Percentiles rank a stretch among this genome's conserved stretches.
These are phyloP conservation scores for Leucoagaricus sp. DNA, from an alignment of 1,284 basidiomycete genomes.

Conservation along the genomic window DNA sequence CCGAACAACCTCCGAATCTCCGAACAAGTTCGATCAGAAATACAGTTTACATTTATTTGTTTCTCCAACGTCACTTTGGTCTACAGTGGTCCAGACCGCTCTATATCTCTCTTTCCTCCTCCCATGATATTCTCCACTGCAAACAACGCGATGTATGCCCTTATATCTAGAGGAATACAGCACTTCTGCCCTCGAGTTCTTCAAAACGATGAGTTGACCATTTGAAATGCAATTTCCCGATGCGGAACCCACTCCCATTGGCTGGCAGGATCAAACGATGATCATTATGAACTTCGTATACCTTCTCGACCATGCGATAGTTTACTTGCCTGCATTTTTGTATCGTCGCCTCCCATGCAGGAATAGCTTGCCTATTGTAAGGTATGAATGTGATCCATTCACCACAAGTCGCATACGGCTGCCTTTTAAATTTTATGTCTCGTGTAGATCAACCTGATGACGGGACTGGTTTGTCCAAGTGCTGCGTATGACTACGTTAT, in stretches of 20 bases:
- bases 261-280: conserved; percentile 5
- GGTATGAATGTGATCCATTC: no score
- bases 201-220: background rate
- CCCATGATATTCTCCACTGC: background rate
- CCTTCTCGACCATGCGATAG: background rate
- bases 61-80: background rate
- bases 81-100: background rate
- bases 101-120: background rate
- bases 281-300: background rate
- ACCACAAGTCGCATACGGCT: no score
- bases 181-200: background rate
- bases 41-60: background rate
- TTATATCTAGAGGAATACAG: background rate
- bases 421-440: no score
- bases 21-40: no score
- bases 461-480: no score
- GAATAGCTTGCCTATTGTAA: background rate
- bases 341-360: background rate
- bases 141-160: background rate
- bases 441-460: no score
- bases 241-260: background rate
- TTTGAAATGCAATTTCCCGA: background rate
- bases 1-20: no score
- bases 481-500: no score
- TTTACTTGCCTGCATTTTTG: background rate